These are phyloP conservation scores for Fraxinus latifolia DNA, from an alignment of 305 asterid genomes.

Conservation along the genomic window DNA sequence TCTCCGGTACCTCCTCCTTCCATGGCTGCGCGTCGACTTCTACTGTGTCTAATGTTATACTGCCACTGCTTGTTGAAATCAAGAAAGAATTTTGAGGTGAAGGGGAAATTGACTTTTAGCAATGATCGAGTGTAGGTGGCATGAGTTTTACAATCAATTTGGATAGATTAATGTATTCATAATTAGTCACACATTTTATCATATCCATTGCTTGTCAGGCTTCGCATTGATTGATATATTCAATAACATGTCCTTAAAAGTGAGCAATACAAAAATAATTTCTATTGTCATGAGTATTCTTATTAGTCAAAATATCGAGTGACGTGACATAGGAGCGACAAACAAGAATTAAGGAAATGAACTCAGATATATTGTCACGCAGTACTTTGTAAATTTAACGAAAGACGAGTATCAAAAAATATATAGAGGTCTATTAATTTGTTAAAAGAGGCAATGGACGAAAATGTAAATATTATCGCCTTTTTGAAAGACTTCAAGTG, in stretches of 20 bases:
- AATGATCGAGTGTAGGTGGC: background rate
- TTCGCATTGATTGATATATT: background rate
- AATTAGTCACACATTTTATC: background rate
- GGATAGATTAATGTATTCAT: background rate
- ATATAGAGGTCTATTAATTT: background rate
- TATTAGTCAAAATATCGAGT: background rate
- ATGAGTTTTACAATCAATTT: background rate
- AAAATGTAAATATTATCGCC: background rate
- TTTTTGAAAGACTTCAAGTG: background rate
- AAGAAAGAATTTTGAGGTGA: background rate
- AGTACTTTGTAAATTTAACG: background rate
- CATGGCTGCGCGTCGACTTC: conserved; percentile 21
- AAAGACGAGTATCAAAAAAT: background rate
- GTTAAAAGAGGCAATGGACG: background rate
- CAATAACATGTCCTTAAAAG: background rate
- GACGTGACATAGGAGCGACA: background rate
- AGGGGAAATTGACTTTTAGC: background rate
- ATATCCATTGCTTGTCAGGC: background rate
- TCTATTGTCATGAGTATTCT: background rate
- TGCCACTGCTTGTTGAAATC: background rate
- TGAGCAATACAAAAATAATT: background rate
- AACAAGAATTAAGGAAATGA: background rate
- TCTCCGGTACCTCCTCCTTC: conserved; percentile 24
- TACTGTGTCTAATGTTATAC: background rate
- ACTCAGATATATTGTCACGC: background rate